Evolutionary conservation across 2,329 filamentous ascomycete genomes (phyloP), one percentile per base, ranked within the genome.

Genomic region (Penicillium paneum): DNA sequence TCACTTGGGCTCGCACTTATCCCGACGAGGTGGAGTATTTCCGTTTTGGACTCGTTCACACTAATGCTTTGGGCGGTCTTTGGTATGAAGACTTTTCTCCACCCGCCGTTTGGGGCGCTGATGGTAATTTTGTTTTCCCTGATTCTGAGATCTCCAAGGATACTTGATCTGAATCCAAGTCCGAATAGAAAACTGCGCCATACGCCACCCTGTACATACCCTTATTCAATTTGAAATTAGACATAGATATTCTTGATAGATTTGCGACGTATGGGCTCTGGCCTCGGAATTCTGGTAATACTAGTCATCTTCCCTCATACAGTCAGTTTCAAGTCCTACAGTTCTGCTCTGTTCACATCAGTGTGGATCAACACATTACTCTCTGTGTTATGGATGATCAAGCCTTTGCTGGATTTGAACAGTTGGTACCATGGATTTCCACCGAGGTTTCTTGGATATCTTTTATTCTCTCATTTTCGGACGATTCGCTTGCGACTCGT

Each of bases 31-130:
- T 66, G 1, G 74, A 76, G 54, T 78, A 75, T 55, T 76, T 77
- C 60, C 68, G 75, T 3, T 77, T 78, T 55, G 76, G 69, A 1
- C 76, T 71, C 58, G 64, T 77, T 12, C 72, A 71, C 52, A 51
- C 66, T 10, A 71, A 68, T 53, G 50, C 67, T 1, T 40, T 73
- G 43, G 73, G 73, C 11, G 70, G 71, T 2, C 52, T 72, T 43
- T 73, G 71, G 71, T 75, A 73, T 54, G 70, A 74, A 52, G 73
- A 76, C 58, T 76, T 75, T 44, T 72, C 71, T 24, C 34, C 46
- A n/a, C 52, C 36, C 21, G 36, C 42, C 13, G 26, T 48, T 38
- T 55, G 52, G 52, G 43, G 28, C 11, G 39, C 38, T 28, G 49
- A 58, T 54, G 58, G 58, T 3, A 43, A 56, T 31, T 60, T 60